Evolutionary conservation across 1,284 basidiomycete genomes (phyloP).

Genomic region (Phellinidium pouzarii): DNA sequence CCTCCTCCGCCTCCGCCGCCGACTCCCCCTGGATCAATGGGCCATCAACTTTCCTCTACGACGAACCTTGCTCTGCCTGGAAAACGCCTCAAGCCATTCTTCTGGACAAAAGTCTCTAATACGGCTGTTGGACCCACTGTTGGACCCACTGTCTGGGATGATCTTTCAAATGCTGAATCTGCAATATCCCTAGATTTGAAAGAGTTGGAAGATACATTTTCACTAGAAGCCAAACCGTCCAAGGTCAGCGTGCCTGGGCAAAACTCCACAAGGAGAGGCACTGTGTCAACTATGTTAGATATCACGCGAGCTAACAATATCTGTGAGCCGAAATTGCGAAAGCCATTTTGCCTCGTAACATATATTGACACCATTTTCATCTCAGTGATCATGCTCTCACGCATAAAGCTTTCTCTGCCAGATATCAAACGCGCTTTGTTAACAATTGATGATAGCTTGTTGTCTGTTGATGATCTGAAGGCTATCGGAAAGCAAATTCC

Average conservation of each 20-base stretch:
- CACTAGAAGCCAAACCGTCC: constrained; percentile 45
- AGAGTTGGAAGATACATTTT: constrained; percentile 72
- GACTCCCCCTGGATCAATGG: constrained; percentile 23
- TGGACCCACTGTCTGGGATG: constrained; percentile 66
- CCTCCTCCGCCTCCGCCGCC: constrained; percentile 26
- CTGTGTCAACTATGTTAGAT: constrained; percentile 66
- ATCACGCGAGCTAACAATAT: constrained; percentile 82
- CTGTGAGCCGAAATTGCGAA: constrained; percentile 36
- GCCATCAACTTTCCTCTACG: constrained; percentile 21
- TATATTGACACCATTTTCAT: neutral
- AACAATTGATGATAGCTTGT: constrained; percentile 56
- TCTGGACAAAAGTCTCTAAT: constrained; percentile 76
- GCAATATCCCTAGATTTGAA: constrained; percentile 46
- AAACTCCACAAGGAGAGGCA: constrained; percentile 44
- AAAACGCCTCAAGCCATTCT: constrained; percentile 78
- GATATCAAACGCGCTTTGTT: constrained; percentile 66
- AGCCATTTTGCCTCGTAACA: neutral
- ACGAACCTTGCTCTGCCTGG: constrained; percentile 33
- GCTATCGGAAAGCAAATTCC: constrained; percentile 70
- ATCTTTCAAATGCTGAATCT: constrained; percentile 34
- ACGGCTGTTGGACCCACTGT: constrained; percentile 47
- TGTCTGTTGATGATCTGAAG: constrained; percentile 68
- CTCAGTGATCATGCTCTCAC: constrained; percentile 73
- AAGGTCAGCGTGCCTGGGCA: constrained; percentile 37
- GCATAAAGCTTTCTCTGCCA: constrained; percentile 57